phyloP scores from a whole-genome alignment of 2,329 filamentous ascomycete species.

The Phyllosticta citrichinensis region DNA sequence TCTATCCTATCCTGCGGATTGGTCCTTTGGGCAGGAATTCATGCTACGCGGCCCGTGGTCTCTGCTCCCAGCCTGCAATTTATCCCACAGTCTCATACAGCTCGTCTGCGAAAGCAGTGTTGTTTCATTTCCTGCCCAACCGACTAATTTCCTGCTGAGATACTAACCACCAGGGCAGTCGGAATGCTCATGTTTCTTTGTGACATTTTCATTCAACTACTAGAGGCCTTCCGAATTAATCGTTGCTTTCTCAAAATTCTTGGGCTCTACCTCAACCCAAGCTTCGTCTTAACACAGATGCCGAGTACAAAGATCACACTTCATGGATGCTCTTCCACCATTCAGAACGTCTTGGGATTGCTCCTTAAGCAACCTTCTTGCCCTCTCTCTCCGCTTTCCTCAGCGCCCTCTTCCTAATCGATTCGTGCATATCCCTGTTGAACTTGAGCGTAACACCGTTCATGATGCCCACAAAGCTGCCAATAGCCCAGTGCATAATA shows the following conservation, averaged over 20 bases:
- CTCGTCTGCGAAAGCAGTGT: not conserved
- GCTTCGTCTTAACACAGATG: too few relatives aligned
- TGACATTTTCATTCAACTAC: not conserved
- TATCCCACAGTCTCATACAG: not conserved
- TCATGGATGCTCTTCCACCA: not conserved
- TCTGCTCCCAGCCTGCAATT: not conserved
- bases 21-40: not conserved
- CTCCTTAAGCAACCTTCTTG: constrained; percentile 44
- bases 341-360: not conserved
- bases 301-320: not conserved
- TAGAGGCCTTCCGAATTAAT: not conserved
- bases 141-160: not conserved
- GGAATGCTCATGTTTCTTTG: not conserved
- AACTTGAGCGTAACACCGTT: constrained; percentile 46
- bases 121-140: not conserved
- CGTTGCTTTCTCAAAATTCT: too few relatives aligned
- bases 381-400: constrained; percentile 74
- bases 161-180: not conserved
- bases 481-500: constrained; percentile 73
- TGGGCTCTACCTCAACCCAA: too few relatives aligned
- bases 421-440: constrained; percentile 66
- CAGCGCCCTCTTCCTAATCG: constrained; percentile 72
- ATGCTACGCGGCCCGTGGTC: not conserved
- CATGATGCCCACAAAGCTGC: constrained; percentile 49
- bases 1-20: not conserved